These are phyloP conservation scores for Triangularia setosa DNA, from an alignment of 2,329 filamentous ascomycete genomes.

Conservation along the genomic window DNA sequence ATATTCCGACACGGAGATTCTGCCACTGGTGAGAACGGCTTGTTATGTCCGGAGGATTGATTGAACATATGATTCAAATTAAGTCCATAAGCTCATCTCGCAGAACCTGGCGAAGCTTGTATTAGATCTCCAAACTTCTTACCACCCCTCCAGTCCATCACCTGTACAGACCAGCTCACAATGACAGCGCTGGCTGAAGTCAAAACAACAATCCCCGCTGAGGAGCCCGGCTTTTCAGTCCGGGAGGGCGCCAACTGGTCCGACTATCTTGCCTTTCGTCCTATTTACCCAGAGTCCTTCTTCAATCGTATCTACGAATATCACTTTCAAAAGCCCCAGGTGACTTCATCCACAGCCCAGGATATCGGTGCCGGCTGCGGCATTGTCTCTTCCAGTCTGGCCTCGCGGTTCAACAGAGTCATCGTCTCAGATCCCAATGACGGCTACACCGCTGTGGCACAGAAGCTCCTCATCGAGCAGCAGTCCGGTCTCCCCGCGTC, in stretches of 20 bases:
- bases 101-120: too few relatives aligned
- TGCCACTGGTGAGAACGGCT: too few relatives aligned
- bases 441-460: background rate
- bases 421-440: background rate
- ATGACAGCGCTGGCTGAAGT: background rate
- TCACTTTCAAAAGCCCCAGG: background rate
- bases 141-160: too few relatives aligned
- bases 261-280: background rate
- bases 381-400: background rate
- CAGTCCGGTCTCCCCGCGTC: background rate
- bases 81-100: background rate
- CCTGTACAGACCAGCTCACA: background rate
- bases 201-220: background rate
- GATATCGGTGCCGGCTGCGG: background rate
- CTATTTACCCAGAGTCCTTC: background rate
- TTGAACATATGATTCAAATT: too few relatives aligned
- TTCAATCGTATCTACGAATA: background rate
- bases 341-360: background rate
- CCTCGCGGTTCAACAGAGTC: background rate
- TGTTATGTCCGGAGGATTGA: too few relatives aligned
- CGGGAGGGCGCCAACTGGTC: background rate
- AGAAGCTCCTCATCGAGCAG: background rate
- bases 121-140: too few relatives aligned
- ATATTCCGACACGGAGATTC: background rate
- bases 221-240: background rate